These are phyloP conservation scores for Rhizopogon sp. DNA, from an alignment of 768 basidiomycete genomes.

Conservation along the genomic window DNA sequence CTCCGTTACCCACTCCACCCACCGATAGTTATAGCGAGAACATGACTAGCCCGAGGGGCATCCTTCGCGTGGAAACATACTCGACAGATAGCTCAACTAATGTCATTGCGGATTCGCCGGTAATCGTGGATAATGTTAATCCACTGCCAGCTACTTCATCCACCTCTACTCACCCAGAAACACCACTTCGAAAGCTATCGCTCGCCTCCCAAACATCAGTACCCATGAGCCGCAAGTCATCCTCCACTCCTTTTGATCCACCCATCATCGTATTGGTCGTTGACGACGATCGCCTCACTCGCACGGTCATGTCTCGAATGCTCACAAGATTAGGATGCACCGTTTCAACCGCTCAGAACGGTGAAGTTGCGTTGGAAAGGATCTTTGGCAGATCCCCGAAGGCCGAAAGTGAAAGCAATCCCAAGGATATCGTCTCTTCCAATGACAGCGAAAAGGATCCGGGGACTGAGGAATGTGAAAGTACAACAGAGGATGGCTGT, in stretches of 20 bases:
- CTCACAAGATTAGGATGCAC: slow-evolving; percentile 72
- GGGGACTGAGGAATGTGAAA: background rate
- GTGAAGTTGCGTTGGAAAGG: slow-evolving; percentile 69
- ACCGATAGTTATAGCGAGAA: background rate
- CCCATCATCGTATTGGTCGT: slow-evolving; percentile 71
- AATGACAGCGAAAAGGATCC: background rate
- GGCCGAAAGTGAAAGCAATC: slow-evolving; percentile 1
- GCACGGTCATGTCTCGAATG: slow-evolving; percentile 76
- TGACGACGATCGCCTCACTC: slow-evolving; percentile 78
- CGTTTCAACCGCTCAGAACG: slow-evolving; percentile 83
- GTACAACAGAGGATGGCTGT: background rate
- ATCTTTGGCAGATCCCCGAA: slow-evolving; percentile 40
- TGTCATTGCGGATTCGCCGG: slow-evolving; percentile 4
- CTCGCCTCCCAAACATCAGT: background rate
- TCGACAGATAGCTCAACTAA: slow-evolving; percentile 1
- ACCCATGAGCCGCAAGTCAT: slow-evolving; percentile 6
- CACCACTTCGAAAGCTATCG: background rate
- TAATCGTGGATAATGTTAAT: background rate
- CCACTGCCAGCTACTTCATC: slow-evolving; percentile 1
- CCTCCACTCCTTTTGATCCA: slow-evolving; percentile 34
- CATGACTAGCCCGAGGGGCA: background rate
- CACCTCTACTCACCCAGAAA: slow-evolving; percentile 2
- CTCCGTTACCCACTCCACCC: slow-evolving; percentile 12
- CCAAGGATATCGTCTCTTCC: slow-evolving; percentile 6
- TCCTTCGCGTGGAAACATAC: background rate